Percentiles rank a stretch among this genome's conserved stretches.
phyloP scores from a whole-genome alignment of 345 rosid genomes.

The Conringia planisiliqua region DNA sequence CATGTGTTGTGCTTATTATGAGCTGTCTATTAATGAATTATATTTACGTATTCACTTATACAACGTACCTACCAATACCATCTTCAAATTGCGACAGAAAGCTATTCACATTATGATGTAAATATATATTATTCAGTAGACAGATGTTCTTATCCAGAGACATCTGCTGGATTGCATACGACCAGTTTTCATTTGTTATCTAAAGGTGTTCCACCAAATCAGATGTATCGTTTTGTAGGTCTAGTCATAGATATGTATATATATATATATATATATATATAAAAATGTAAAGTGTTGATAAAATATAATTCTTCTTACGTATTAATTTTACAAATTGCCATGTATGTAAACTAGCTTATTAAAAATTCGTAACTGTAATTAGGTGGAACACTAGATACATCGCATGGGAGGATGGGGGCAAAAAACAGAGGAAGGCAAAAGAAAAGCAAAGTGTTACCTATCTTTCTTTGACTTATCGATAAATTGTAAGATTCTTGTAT shows the following conservation, averaged over 20 bases:
- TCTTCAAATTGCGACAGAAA: slow-evolving; percentile 21
- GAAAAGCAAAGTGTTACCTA: background rate
- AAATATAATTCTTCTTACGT: background rate
- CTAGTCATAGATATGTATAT: background rate
- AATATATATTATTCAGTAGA: background rate
- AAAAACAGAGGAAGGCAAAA: background rate
- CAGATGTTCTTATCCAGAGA: background rate
- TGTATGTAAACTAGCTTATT: background rate
- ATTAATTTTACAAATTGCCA: background rate
- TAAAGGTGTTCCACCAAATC: slow-evolving; percentile 4
- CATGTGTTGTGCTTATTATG: slow-evolving; percentile 23
- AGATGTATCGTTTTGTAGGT: slow-evolving; percentile 6
- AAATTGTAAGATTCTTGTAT: background rate
- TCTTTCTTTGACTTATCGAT: background rate
- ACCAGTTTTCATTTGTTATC: slow-evolving; percentile 6
- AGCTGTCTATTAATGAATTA: slow-evolving; percentile 23
- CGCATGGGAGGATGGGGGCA: background rate
- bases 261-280: background rate
- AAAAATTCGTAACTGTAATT: background rate
- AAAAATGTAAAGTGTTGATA: background rate
- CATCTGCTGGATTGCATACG: slow-evolving; percentile 13
- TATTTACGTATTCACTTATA: slow-evolving; percentile 8
- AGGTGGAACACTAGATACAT: background rate
- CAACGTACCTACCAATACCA: slow-evolving; percentile 31
- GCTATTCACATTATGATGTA: slow-evolving; percentile 1